Conservation (phyloP, 2,329 filamentous ascomycete genomes). For the Grosmannia huntii region DNA sequence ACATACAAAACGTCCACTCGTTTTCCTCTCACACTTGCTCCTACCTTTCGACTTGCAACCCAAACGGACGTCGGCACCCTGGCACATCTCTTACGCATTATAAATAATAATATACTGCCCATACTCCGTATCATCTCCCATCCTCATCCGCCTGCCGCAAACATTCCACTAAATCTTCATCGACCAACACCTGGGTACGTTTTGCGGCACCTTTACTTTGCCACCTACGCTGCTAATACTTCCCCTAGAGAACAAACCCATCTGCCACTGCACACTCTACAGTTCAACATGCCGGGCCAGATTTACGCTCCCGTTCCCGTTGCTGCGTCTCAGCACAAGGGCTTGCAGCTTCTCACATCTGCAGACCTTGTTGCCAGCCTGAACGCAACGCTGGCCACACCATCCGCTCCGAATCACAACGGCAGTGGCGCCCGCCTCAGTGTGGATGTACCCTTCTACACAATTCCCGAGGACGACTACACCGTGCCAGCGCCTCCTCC, state of each 20-base stretch:
- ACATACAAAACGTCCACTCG: neutral
- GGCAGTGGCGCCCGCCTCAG: slow-evolving; percentile 22
- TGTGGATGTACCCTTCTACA: slow-evolving; percentile 32
- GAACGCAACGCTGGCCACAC: slow-evolving; percentile 31
- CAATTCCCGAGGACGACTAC: slow-evolving; percentile 46
- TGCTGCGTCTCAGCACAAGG: slow-evolving; percentile 29
- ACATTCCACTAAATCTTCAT: neutral
- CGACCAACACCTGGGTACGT: neutral
- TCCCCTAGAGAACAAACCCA: neutral
- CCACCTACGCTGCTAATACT: neutral
- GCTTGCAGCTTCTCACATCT: slow-evolving; percentile 29
- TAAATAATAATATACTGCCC: neutral
- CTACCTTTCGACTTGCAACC: neutral
- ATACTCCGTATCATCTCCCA: neutral
- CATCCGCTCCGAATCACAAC: neutral
- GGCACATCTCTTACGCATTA: neutral
- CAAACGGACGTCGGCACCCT: neutral
- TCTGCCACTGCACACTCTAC: slow-evolving; percentile 12
- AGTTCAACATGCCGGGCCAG: slow-evolving; percentile 27
- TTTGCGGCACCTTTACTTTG: neutral
- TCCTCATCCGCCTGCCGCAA: neutral
- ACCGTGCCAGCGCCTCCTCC: slow-evolving; percentile 52
- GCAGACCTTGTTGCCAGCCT: slow-evolving; percentile 42
- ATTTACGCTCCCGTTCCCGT: slow-evolving; percentile 34
- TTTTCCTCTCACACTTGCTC: neutral